phyloP scores from a whole-genome alignment of 2,329 filamentous ascomycete genomes.

The Trichoderma harzianum region DNA sequence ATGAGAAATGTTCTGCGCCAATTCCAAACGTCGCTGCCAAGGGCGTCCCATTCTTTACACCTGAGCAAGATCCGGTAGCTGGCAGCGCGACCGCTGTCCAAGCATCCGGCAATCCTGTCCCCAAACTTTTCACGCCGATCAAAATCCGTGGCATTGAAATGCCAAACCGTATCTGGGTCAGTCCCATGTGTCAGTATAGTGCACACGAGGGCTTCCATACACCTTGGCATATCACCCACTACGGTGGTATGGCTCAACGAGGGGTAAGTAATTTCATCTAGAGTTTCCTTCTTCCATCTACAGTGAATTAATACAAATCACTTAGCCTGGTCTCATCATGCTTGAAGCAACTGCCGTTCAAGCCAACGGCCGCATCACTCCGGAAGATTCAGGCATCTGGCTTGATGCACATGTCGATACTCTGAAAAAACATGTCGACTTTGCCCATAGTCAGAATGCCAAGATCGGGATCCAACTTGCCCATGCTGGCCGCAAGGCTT shows the following conservation, averaged over 20 bases:
- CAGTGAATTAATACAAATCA: background rate
- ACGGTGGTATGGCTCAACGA: conserved; percentile 67
- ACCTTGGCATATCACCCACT: conserved; percentile 66
- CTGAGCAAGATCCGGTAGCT: conserved; percentile 40
- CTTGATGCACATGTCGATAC: conserved; percentile 64
- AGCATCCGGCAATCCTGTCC: conserved; percentile 19
- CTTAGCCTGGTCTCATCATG: conserved; percentile 54
- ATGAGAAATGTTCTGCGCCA: background rate
- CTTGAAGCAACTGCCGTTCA: conserved; percentile 67
- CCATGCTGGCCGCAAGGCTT: conserved; percentile 68
- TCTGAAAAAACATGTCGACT: conserved; percentile 59
- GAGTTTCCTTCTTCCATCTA: background rate
- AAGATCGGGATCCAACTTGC: conserved; percentile 70
- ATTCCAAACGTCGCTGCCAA: conserved; percentile 28
- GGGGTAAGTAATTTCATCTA: conserved; percentile 35
- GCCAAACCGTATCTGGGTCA: conserved; percentile 43
- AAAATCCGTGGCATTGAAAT: conserved; percentile 42
- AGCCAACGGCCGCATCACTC: conserved; percentile 66
- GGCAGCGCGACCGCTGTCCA: conserved; percentile 32
- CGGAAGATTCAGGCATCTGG: conserved; percentile 66
- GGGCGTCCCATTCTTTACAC: conserved; percentile 44
- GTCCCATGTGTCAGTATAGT: conserved; percentile 46
- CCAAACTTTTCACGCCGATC: conserved; percentile 46
- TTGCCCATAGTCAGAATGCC: conserved; percentile 54
- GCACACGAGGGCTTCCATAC: conserved; percentile 55